Conservation (phyloP, 2,329 filamentous ascomycete genomes). For the Periglandula ipomoeae region DNA sequence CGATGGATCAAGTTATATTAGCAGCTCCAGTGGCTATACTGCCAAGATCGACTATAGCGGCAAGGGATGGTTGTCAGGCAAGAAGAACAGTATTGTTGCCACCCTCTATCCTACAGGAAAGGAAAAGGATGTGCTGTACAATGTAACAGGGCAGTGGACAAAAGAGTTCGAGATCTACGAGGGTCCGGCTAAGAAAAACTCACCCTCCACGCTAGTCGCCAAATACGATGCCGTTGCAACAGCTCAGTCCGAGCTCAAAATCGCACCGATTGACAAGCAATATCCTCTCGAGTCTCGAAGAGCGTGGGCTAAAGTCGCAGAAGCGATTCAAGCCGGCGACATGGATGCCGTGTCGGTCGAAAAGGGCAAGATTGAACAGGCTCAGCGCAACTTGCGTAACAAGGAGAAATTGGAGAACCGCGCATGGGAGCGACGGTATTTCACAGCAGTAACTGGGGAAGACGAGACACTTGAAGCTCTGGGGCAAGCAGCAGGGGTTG, state of each 20-base stretch:
- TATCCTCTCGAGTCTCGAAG: slow-evolving; percentile 80
- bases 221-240: slow-evolving; percentile 50
- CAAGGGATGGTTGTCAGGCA: slow-evolving; percentile 89
- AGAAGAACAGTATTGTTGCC: slow-evolving; percentile 86
- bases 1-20: slow-evolving; percentile 75
- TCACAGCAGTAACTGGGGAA: slow-evolving; percentile 42
- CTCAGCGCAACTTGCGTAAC: slow-evolving; percentile 66
- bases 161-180: slow-evolving; percentile 72
- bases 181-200: slow-evolving; percentile 43
- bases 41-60: slow-evolving; percentile 88
- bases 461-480: slow-evolving; percentile 38
- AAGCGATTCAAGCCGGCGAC: slow-evolving; percentile 70
- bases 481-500: slow-evolving; percentile 37
- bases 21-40: slow-evolving; percentile 77
- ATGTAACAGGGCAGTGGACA: slow-evolving; percentile 85
- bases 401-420: slow-evolving; percentile 66
- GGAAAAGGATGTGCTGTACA: slow-evolving; percentile 70
- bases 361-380: slow-evolving; percentile 84
- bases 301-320: slow-evolving; percentile 80
- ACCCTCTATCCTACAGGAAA: slow-evolving; percentile 59
- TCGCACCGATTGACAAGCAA: slow-evolving; percentile 68
- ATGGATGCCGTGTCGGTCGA: slow-evolving; percentile 71
- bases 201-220: slow-evolving; percentile 41
- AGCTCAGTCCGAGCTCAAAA: slow-evolving; percentile 55
- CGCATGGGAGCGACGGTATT: slow-evolving; percentile 79